A percentile compares a stretch with the other conserved stretches of the same genome.
Evolutionary conservation across 148 eudicot species (phyloP).

Genomic region (Polygonum aviculare): DNA sequence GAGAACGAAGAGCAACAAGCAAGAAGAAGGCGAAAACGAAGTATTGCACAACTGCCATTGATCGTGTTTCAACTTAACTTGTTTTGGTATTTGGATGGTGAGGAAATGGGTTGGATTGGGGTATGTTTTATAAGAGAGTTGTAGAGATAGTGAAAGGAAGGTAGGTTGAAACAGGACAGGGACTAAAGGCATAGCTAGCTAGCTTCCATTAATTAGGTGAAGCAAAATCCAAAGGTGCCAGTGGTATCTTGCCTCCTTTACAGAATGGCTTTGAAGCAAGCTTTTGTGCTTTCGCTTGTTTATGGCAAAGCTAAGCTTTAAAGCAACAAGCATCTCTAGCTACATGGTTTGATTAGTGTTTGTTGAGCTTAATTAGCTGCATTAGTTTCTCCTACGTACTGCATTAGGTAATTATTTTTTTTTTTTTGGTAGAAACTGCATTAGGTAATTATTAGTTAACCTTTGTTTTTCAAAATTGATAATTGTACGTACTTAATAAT

Average conservation of each 20-base stretch:
- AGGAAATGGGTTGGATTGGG: neutral
- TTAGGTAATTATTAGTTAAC: too few species aligned
- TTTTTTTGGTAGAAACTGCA: too few species aligned
- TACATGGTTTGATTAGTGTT: neutral
- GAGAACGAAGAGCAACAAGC: neutral
- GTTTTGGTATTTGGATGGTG: neutral
- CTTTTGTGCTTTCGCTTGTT: constrained; percentile 5
- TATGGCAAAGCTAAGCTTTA: neutral
- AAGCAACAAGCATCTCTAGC: neutral
- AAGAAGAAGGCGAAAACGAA: neutral
- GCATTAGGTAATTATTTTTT: too few species aligned
- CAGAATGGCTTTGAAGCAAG: constrained; percentile 7
- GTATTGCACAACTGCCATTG: neutral
- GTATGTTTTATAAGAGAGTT: neutral
- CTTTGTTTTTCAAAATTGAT: neutral
- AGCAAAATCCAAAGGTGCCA: neutral
- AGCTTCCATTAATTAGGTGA: constrained; percentile 9
- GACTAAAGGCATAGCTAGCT: constrained; percentile 1
- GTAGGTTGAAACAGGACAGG: constrained; percentile 5
- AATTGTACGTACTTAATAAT: neutral
- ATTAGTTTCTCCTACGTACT: neutral
- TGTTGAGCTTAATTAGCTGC: neutral
- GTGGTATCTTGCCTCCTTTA: neutral
- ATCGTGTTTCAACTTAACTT: neutral
- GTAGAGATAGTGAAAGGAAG: neutral